A percentile compares a stretch with the other conserved stretches of the same genome.
Conservation (phyloP, 176 grass and related monocot species). For the Pontederia crassipes region DNA sequence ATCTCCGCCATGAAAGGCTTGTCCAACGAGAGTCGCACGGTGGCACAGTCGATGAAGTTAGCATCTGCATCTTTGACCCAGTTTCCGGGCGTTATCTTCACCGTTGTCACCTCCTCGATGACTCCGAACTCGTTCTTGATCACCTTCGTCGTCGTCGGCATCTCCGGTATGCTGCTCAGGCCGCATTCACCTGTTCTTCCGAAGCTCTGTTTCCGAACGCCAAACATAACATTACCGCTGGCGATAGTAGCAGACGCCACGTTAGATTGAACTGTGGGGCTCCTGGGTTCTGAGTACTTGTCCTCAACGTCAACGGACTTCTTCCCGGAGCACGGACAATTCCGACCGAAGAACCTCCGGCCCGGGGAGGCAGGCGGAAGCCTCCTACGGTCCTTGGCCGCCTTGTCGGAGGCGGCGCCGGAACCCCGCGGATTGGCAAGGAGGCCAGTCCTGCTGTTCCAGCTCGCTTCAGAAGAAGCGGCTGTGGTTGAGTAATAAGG, state of each 20-base stretch:
- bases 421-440: constrained; percentile 7
- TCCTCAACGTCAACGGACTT: constrained; percentile 25
- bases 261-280: not conserved
- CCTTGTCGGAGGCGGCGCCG: not conserved
- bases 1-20: constrained; percentile 9
- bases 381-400: constrained; percentile 12
- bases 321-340: constrained; percentile 24
- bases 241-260: too few relatives aligned
- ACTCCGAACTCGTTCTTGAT: constrained; percentile 13
- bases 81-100: constrained; percentile 26
- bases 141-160: constrained; percentile 2
- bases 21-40: constrained; percentile 4
- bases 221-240: not conserved
- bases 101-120: constrained; percentile 8
- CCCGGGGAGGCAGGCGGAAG: constrained; percentile 3
- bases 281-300: constrained; percentile 20
- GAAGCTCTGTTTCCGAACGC: not conserved
- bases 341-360: constrained; percentile 19
- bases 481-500: constrained; percentile 7
- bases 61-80: constrained; percentile 8
- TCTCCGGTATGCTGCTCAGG: constrained; percentile 6
- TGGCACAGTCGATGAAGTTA: constrained; percentile 11
- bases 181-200: constrained; percentile 1
- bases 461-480: constrained; percentile 35
- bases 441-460: constrained; percentile 35